Conservation (phyloP, 202 grass and related monocot species). For the Brachypodium distachyon region DNA sequence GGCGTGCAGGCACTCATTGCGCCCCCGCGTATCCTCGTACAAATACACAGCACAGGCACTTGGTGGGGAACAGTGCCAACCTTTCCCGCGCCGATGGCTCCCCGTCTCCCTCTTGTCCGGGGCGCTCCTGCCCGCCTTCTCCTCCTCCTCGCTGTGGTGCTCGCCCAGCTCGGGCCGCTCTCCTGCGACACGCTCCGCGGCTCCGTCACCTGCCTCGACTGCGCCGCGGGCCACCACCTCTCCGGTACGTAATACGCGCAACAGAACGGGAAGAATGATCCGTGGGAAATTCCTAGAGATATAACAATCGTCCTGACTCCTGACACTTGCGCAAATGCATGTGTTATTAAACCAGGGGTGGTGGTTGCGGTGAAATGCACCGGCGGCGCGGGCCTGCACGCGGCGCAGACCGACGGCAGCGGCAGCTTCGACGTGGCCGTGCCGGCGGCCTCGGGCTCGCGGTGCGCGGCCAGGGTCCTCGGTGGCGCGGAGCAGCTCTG, state of each 20-base stretch:
- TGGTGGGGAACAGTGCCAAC: background rate
- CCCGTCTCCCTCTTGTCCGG: background rate
- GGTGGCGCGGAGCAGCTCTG: conserved; percentile 38
- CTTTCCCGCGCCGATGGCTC: background rate
- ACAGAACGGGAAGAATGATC: too few relatives aligned
- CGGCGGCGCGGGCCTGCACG: background rate
- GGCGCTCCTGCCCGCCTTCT: background rate
- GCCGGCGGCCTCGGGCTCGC: background rate
- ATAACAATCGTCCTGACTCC: background rate
- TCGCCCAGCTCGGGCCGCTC: background rate
- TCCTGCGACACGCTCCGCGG: conserved; percentile 5
- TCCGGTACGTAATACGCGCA: background rate
- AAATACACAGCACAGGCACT: background rate
- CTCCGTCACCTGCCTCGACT: conserved; percentile 22
- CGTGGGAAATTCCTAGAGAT: too few relatives aligned
- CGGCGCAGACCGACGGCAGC: conserved; percentile 7
- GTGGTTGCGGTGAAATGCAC: conserved; percentile 32
- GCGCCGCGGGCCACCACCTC: conserved; percentile 11
- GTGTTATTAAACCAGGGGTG: conserved; percentile 12
- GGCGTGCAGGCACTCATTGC: conserved; percentile 11
- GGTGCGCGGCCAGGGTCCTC: conserved; percentile 33
- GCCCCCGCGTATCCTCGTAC: background rate
- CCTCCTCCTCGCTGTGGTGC: background rate
- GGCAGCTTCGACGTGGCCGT: conserved; percentile 27
- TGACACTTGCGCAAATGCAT: too few relatives aligned